Evolutionary conservation across 2,329 filamentous ascomycete species (phyloP), one percentile per base, ranked within the genome.

Genomic region (Botrytis fragariae): DNA sequence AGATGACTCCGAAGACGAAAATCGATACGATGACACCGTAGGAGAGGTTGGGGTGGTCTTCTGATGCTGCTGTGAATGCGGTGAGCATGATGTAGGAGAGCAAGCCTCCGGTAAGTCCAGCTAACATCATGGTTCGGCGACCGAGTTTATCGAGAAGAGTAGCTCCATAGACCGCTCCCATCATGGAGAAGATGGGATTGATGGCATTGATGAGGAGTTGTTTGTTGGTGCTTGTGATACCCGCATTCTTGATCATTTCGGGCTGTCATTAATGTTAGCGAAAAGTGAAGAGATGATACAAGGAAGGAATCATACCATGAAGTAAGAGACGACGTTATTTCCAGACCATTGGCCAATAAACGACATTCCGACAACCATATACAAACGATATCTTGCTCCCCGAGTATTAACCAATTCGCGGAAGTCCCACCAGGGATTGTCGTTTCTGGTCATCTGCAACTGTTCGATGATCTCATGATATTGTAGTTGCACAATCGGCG

Each of bases 371-470:
- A 87, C 80, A 3, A 87, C 84, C 79, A 87, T 85, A 77, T 83
- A 83, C 4, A 86, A 82, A 32, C 86, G 81, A 78, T 87, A 87
- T 25, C 84, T 82, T 51, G 84, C 83, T 54, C 83, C 84, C 25
- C 80, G 81, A 7, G 83, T 86, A 78, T 87, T 85, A 79, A 84
- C 82, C 29, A 89, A 81, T 75, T 87, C 87, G 16, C 85, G 81
- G 82, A 87, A 90, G 79, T 90, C 86, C 87, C 87, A 90, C 85
- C 86, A 89, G 3, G 85, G 83, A 77, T 90, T 90, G 74, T 89
- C 87, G 25, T 85, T 81, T n/a, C 82, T 82, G 10, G 83, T 84
- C 14, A 84, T 79, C 65, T 82, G 81, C 68, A 86, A 83, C 70
- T 86, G 83, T 78, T 88, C 86, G 42, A 87, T 81, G 78, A 88